Base-by-base conservation (phyloP, 228 moss, liverwort and hornwort genomes). In the Sphagnum magellanicum region DNA sequence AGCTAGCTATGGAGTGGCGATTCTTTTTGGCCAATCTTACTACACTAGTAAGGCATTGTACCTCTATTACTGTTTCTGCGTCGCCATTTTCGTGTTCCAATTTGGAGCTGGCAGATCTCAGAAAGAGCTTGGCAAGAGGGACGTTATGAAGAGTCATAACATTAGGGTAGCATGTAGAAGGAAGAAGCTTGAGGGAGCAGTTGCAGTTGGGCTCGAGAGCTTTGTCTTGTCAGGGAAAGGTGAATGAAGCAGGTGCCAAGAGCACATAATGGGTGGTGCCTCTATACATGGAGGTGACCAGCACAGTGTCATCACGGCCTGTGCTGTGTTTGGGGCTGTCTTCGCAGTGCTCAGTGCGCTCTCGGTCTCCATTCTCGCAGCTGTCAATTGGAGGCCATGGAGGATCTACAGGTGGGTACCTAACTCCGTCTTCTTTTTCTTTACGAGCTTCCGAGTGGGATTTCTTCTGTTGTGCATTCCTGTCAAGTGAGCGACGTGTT, bases 351-450 rank as follows among this genome's bases (percentile, higher is more conserved):
- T 93, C 63, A 82, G 93, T 75, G 93, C 90, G 55, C 88, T 93
- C 68, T 98, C 93, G 70, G 81, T 90, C 68, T 78, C 85, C 51
- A 79, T 92, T 67, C 98, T 98, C 15, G 79, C 89, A 63, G 88
- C 91, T 84, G 98, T 98, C 61, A 98, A 98, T 98, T 98, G 98
- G 98, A 93, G 98, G 77, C 98, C 98, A 75, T 98, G 98, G 98
- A 91, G 98, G 83, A 98, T 98, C 85, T 98, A 86, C 98, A 98
- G 98, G 98, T 98, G 63, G 52, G 9, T 12, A 55, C 55, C 55
- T 55, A 12, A 55, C 12, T 55, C 4, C 12, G 55, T 8, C 55
- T 55, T 8, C 55, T 55, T 55, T 55, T 55, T 8, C 55, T 55
- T 55, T 12, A 55, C 12, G 3, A 12, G 32, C 32, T 32, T 55